These are phyloP conservation scores for Ilyonectria mors-panacis DNA, from an alignment of 2,329 filamentous ascomycete genomes.

Conservation along the genomic window DNA sequence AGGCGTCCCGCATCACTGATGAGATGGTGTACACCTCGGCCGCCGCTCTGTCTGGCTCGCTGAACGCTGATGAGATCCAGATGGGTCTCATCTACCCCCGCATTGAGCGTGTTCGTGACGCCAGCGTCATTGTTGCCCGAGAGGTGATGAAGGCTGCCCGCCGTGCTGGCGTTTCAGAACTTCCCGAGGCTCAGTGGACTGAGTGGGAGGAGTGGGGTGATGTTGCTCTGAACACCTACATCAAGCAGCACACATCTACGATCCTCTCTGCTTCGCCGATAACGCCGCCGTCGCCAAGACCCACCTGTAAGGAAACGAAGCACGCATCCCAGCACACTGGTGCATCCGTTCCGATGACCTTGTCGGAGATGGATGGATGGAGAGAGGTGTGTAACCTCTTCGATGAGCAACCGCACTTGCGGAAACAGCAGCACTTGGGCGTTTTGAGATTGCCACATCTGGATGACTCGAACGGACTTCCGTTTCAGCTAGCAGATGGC, in stretches of 20 bases:
- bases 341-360: constrained; percentile 18
- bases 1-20: constrained; percentile 89
- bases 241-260: constrained; percentile 73
- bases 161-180: constrained; percentile 80
- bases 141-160: constrained; percentile 96
- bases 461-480: constrained; percentile 27
- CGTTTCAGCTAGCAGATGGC: constrained; percentile 13
- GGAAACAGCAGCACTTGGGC: constrained; percentile 32
- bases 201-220: constrained; percentile 82
- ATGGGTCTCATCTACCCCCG: constrained; percentile 91
- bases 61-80: constrained; percentile 86
- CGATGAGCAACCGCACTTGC: constrained; percentile 37
- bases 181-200: constrained; percentile 78
- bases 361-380: constrained; percentile 13
- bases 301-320: constrained; percentile 46
- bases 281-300: constrained; percentile 44
- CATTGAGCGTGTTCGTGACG: constrained; percentile 92
- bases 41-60: constrained; percentile 81
- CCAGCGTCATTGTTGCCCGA: constrained; percentile 86
- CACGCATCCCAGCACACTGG: constrained; percentile 36
- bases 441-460: constrained; percentile 29
- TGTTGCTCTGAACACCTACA: constrained; percentile 71
- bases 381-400: constrained; percentile 34
- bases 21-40: constrained; percentile 98
- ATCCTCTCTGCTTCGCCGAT: constrained; percentile 65